Evolutionary conservation across 345 rosid species (phyloP).

Genomic region (Turnera subulata): DNA sequence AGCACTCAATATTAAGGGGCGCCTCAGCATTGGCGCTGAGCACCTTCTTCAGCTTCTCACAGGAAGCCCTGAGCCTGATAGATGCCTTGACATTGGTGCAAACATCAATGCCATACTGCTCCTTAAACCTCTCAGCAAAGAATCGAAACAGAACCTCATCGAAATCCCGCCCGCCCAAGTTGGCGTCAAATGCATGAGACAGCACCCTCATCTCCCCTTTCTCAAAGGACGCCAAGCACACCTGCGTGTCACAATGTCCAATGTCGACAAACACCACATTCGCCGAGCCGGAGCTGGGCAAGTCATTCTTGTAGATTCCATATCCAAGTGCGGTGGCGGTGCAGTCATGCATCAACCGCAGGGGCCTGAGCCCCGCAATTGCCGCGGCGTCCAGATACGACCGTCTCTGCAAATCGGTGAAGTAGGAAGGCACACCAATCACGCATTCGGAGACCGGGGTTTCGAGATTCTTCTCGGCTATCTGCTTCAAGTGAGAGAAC

Average conservation of each 20-base stretch:
- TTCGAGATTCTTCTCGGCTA: constrained; percentile 45
- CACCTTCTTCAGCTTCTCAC: constrained; percentile 69
- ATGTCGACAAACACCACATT: constrained; percentile 52
- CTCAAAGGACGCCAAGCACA: constrained; percentile 46
- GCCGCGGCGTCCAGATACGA: constrained; percentile 57
- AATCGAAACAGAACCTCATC: constrained; percentile 49
- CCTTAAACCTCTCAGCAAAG: constrained; percentile 53
- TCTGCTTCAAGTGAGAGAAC: constrained; percentile 60
- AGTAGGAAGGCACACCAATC: constrained; percentile 62
- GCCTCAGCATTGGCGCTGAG: constrained; percentile 70
- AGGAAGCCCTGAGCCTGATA: constrained; percentile 51
- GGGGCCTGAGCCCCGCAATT: constrained; percentile 58
- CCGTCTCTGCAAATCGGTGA: constrained; percentile 52
- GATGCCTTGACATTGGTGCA: constrained; percentile 48
- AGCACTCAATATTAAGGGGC: constrained; percentile 58
- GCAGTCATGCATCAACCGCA: constrained; percentile 63
- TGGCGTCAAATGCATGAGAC: not conserved
- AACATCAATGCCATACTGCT: constrained; percentile 56
- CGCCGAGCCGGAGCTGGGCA: constrained; percentile 32
- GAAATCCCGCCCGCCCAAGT: constrained; percentile 26
- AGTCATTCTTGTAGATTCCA: constrained; percentile 62
- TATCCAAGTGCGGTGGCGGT: constrained; percentile 69
- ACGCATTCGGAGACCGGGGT: constrained; percentile 50
- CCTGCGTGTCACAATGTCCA: constrained; percentile 62
- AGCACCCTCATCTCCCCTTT: constrained; percentile 19